Evolutionary conservation across 1,284 basidiomycete genomes (phyloP), one percentile per base, ranked within the genome.

Genomic region (Puccinia triticina): DNA sequence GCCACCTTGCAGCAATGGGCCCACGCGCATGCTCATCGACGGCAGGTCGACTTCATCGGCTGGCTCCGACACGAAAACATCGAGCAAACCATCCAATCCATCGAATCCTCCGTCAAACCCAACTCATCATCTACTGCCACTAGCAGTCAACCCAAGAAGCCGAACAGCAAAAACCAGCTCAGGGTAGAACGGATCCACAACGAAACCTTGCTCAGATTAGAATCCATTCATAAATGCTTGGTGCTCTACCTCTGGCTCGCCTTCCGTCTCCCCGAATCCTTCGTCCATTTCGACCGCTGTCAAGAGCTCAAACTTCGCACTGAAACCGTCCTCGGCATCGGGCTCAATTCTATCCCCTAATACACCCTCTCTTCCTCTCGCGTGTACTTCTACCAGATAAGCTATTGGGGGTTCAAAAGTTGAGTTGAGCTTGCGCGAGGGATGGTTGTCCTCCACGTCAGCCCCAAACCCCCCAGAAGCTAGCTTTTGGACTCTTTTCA

Each of bases 171-270:
- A 37, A 10, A 79, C 83, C 1, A 53, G 82, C 14, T 48, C 29
- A 83, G 23, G 83, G 84, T 18, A 53, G 21, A 79, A 57, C 14
- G 43, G 40, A n/a, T 79, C 77, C 67, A 16, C 83, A 75, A 79
- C 73, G 50, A 87, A 0, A 86, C 87, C 11, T 86, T 92, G 74
- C 84, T 85, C 73, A 85, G 87, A n/a, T 89, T 98, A 53, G 96
- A 98, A 87, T 89, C 90, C 2, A 88, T 95, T 79, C 96, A 98
- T 88, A 92, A 93, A 85, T 88, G 91, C n/a, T 86, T 96, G 37
- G 91, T 93, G 23, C 85, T 93, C 26, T 98, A 98, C 87, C 89
- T 94, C 77, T 99, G 96, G 96, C 89, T 97, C 82, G 90, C 90
- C 32, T 92, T 91, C 87, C 91, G 96, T n/a, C 90, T 92, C 73